Evolutionary conservation across 1,284 basidiomycete species (phyloP), one percentile per base, ranked within the genome.

Genomic region (Thelephora terrestris): DNA sequence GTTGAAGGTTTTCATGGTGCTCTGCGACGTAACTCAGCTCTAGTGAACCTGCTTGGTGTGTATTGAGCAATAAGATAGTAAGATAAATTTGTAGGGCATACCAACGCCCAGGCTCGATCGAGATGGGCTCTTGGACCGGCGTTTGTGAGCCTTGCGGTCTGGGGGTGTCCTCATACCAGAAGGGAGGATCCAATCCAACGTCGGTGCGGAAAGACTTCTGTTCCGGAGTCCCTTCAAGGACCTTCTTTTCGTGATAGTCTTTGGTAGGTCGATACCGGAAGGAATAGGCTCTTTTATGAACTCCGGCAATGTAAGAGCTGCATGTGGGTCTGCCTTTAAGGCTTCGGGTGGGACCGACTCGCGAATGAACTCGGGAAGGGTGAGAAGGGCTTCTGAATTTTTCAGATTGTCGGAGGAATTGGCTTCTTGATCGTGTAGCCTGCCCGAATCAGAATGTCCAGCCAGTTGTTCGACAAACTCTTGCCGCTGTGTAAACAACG

Each of bases 1-100:
- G 80, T 18, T 80, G 78, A 0, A 93, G 73, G 47, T 79, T 86
- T 59, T 91, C 88, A 61, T 92, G 88, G 58, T 87, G 76, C 61
- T 93, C 91, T 3, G 87, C 88, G 27, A 92, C 75, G 58, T 87
- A 91, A 16, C 70, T 64, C 10, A 87, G 71, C 39, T 81, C 74
- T 38, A 88, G 53, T 12, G 29, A 42, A 42, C 16, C 20, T 42
- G 14, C 39, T 42, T 42, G 20, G 25, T 20, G n/a, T n/a, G 14
- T 14, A 48, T 21, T n/a, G 18, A 17, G 16, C 21, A 42, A 40
- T 17, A 16, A 0, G 45, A 23, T 4, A 2, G 3, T 46, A 45
- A 25, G 29, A 39, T 10, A 37, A 7, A 50, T 23, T 12, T 25
- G 43, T 10, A 23, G 43, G 43, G 6, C 17, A n/a, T 38, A 55